Conservation (phyloP, 108 stramenopile genomes). For the Nitzschia putrida region DNA sequence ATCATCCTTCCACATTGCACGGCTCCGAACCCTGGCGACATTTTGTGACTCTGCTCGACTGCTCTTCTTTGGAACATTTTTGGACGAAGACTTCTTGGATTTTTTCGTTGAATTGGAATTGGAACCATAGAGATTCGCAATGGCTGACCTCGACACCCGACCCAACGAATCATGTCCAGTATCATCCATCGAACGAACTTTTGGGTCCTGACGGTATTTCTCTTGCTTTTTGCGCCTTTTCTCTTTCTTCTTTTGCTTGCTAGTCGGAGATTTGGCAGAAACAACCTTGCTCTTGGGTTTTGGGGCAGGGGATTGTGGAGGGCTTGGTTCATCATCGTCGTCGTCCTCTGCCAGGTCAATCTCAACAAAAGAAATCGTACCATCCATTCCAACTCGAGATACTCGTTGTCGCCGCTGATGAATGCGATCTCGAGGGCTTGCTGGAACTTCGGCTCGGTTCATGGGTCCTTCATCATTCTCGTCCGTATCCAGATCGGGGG, state of each 20-base stretch:
- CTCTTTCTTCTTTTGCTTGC: slow-evolving; percentile 2
- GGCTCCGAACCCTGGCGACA: not conserved
- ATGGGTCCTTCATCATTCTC: not conserved
- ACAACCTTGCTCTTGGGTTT: not conserved
- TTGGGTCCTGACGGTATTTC: slow-evolving; percentile 3
- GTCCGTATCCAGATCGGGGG: not conserved
- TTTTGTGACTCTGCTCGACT: not conserved
- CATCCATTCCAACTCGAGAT: slow-evolving; percentile 13
- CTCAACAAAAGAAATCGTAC: slow-evolving; percentile 2
- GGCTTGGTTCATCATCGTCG: not conserved
- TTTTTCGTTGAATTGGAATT: not conserved
- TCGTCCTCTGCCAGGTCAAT: not conserved
- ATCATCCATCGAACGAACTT: not conserved
- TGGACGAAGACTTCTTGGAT: not conserved
- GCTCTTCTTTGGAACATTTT: not conserved
- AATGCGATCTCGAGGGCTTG: not conserved
- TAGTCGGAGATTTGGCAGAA: not conserved
- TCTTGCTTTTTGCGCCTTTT: slow-evolving; percentile 5
- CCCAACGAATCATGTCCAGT: slow-evolving; percentile 12
- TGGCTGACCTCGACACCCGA: slow-evolving; percentile 4
- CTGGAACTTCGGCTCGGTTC: not conserved
- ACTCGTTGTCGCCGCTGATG: not conserved
- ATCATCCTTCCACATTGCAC: not conserved
- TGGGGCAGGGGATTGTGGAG: not conserved
- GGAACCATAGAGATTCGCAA: slow-evolving; percentile 16